Evolutionary conservation across 352 stramenopile species (phyloP).

Genomic region (Pythium apleroticum): DNA sequence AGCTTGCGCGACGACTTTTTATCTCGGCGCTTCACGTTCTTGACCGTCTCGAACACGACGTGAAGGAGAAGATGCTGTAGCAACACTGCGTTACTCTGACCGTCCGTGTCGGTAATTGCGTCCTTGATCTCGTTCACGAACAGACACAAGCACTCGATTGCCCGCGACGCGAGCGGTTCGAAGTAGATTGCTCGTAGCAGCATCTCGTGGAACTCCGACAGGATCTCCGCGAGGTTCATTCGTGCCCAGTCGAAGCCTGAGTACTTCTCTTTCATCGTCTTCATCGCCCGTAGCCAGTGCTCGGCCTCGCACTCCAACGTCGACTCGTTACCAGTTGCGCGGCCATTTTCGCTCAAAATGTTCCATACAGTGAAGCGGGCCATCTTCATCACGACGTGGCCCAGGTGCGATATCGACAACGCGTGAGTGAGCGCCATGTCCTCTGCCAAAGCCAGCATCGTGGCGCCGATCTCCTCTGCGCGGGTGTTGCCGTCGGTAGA

Average conservation of each 20-base stretch:
- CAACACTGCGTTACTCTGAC: slow-evolving; percentile 21
- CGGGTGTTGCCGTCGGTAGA: background rate
- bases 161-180: slow-evolving; percentile 42
- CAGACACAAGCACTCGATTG: slow-evolving; percentile 63
- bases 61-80: slow-evolving; percentile 70
- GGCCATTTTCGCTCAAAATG: slow-evolving; percentile 32
- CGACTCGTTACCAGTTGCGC: background rate
- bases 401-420: slow-evolving; percentile 55
- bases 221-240: slow-evolving; percentile 61
- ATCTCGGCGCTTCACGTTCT: slow-evolving; percentile 27
- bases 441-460: slow-evolving; percentile 52
- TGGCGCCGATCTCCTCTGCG: slow-evolving; percentile 32
- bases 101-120: slow-evolving; percentile 30
- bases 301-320: slow-evolving; percentile 7
- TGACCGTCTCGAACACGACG: slow-evolving; percentile 68
- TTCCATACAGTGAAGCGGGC: slow-evolving; percentile 60
- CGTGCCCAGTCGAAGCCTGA: slow-evolving; percentile 58
- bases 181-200: slow-evolving; percentile 42
- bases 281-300: slow-evolving; percentile 46
- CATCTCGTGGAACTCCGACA: slow-evolving; percentile 62
- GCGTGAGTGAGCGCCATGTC: slow-evolving; percentile 37
- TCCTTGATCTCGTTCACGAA: slow-evolving; percentile 55
- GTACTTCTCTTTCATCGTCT: slow-evolving; percentile 68
- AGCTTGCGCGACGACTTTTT: slow-evolving; percentile 31
- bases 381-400: slow-evolving; percentile 69